phyloP scores from a whole-genome alignment of 78 protist species.

The Paulinella micropora region DNA sequence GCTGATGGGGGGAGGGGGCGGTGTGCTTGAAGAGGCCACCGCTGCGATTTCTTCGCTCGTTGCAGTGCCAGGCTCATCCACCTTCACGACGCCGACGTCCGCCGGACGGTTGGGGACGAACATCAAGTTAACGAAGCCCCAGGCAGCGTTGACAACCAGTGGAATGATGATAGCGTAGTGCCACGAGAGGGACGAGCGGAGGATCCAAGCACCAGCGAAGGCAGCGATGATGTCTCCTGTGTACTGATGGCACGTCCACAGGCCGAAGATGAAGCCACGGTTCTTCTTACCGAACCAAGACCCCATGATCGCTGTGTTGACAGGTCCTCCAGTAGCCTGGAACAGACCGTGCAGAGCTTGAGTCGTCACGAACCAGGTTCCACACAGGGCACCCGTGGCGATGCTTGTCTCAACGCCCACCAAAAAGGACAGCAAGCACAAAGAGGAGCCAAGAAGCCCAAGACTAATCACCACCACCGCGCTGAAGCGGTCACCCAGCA shows the following conservation, averaged over 20 bases:
- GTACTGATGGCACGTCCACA: no score
- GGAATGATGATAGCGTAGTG: background rate
- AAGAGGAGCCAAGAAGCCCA: background rate
- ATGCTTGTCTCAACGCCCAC: background rate
- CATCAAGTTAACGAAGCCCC: background rate
- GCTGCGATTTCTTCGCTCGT: no score
- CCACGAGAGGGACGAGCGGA: background rate
- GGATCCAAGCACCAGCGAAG: background rate
- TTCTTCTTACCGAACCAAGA: background rate
- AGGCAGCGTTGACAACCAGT: background rate
- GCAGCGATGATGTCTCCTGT: background rate
- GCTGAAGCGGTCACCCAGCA: background rate
- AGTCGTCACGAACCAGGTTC: background rate
- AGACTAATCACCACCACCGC: background rate
- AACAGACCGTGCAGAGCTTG: background rate
- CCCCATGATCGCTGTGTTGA: background rate
- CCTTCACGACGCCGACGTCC: background rate
- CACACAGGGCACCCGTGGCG: background rate
- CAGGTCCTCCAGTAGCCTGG: constrained; percentile 1
- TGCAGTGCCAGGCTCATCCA: no score
- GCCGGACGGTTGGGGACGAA: background rate
- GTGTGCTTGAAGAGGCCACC: no score
- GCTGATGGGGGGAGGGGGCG: no score
- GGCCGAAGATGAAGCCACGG: constrained; percentile 3
- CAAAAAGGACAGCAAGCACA: background rate